phyloP scores from a whole-genome alignment of 805 yeast species.

The Saccharomycopsis amapae region DNA sequence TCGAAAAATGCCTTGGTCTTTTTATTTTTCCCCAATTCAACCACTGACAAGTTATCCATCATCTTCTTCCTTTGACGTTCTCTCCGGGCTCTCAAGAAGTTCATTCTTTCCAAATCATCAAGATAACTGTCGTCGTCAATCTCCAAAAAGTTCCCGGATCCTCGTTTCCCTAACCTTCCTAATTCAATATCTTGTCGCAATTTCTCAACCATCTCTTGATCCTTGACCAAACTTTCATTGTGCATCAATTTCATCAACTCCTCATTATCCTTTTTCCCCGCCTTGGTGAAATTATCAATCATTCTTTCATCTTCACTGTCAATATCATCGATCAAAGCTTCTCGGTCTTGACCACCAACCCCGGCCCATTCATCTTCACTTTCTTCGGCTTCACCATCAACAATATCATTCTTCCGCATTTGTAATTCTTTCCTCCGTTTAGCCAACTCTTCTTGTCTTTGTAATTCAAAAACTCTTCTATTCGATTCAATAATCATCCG shows the following conservation, averaged over 20 bases:
- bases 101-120: slow-evolving; percentile 43
- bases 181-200: slow-evolving; percentile 60
- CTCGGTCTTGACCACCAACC: slow-evolving; percentile 59
- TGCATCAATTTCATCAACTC: slow-evolving; percentile 51
- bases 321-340: slow-evolving; percentile 44
- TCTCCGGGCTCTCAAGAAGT: slow-evolving; percentile 29
- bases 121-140: slow-evolving; percentile 51
- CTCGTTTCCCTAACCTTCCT: slow-evolving; percentile 56
- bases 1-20: slow-evolving; percentile 63
- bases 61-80: slow-evolving; percentile 43
- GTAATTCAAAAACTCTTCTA: slow-evolving; percentile 21
- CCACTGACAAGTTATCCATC: slow-evolving; percentile 38
- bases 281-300: slow-evolving; percentile 62
- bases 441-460: slow-evolving; percentile 24
- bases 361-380: slow-evolving; percentile 88
- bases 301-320: slow-evolving; percentile 72
- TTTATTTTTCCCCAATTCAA: slow-evolving; percentile 41
- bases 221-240: slow-evolving; percentile 54
- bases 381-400: slow-evolving; percentile 82
- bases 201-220: slow-evolving; percentile 55
- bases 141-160: slow-evolving; percentile 50
- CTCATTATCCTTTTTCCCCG: slow-evolving; percentile 45
- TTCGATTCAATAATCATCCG: slow-evolving; percentile 22
- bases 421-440: slow-evolving; percentile 32
- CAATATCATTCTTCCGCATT: slow-evolving; percentile 47